Evolutionary conservation across 225 moss, liverwort and hornwort species (phyloP).

Genomic region (Sphagnum contortum): DNA sequence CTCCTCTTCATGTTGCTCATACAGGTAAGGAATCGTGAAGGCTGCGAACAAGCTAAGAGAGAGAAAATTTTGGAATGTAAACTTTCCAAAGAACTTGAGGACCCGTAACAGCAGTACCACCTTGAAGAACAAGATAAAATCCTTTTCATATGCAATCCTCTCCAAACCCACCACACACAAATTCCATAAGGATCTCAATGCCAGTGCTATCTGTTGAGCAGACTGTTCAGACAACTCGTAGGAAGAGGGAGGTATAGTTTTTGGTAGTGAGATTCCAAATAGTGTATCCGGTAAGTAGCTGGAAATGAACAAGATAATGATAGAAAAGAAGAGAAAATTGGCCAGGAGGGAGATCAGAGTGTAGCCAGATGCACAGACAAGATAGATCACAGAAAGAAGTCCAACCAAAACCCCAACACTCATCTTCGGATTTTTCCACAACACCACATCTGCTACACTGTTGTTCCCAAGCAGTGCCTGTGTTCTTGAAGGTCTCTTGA

Average conservation of each 20-base stretch:
- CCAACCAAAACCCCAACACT: conserved; percentile 38
- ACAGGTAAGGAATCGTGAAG: conserved; percentile 57
- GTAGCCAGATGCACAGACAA: conserved; percentile 50
- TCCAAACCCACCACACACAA: conserved; percentile 14
- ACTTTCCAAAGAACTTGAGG: conserved; percentile 52
- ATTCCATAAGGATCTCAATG: conserved; percentile 49
- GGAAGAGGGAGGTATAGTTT: conserved; percentile 36
- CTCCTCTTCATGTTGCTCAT: conserved; percentile 80
- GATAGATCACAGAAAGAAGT: conserved; percentile 28
- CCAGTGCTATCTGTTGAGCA: conserved; percentile 23
- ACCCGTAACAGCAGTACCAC: conserved; percentile 40
- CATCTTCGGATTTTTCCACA: conserved; percentile 56
- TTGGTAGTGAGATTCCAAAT: conserved; percentile 54
- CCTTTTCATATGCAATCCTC: conserved; percentile 27
- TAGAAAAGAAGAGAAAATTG: conserved; percentile 32
- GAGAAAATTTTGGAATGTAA: conserved; percentile 43
- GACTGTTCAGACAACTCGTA: conserved; percentile 52
- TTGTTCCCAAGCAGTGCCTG: conserved; percentile 47
- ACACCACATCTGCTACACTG: conserved; percentile 49
- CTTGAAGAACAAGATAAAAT: conserved; percentile 46
- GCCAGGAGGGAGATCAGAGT: conserved; percentile 47
- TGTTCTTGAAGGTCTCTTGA: conserved; percentile 31
- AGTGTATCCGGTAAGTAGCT: conserved; percentile 65
- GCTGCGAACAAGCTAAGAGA: conserved; percentile 36
- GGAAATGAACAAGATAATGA: conserved; percentile 44